Evolutionary conservation across 1,284 basidiomycete genomes (phyloP).

Genomic region (Agroathelia rolfsii): DNA sequence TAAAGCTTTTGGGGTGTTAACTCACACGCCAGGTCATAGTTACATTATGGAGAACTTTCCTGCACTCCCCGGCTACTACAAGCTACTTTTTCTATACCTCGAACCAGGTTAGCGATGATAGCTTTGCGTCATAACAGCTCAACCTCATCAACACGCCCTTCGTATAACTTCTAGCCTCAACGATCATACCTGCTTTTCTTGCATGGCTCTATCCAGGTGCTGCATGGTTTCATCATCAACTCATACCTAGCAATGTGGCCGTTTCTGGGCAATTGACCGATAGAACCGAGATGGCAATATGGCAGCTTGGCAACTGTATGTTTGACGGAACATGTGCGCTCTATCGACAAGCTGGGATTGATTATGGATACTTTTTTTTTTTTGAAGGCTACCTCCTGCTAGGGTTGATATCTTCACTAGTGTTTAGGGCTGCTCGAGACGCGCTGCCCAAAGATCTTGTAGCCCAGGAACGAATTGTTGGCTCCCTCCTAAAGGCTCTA

Average conservation of each 20-base stretch:
- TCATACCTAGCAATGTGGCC: conserved; percentile 40
- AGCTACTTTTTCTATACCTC: conserved; percentile 54
- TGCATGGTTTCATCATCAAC: conserved; percentile 61
- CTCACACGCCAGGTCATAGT: no score
- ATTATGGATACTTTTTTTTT: conserved; percentile 5
- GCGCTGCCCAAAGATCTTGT: conserved; percentile 46
- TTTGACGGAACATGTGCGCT: conserved; percentile 7
- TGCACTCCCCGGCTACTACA: conserved; percentile 60
- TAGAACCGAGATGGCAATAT: conserved; percentile 55
- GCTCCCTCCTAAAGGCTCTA: conserved; percentile 52
- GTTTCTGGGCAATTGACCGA: conserved; percentile 28
- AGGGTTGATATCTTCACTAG: conserved; percentile 55
- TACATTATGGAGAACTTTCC: conserved; percentile 42
- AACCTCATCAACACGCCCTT: conserved; percentile 3
- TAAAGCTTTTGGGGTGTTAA: no score
- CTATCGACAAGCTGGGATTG: neutral
- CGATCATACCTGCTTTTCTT: conserved; percentile 46
- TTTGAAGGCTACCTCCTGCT: conserved; percentile 70
- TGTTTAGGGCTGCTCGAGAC: conserved; percentile 61
- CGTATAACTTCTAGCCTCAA: conserved; percentile 34
- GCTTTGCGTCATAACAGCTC: neutral
- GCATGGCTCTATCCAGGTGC: conserved; percentile 55
- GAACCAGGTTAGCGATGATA: conserved; percentile 46
- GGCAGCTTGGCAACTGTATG: conserved; percentile 65
- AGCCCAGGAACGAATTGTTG: conserved; percentile 63